These are phyloP conservation scores for Avena atlantica DNA, from an alignment of 176 grass and related monocot species.

Conservation along the genomic window DNA sequence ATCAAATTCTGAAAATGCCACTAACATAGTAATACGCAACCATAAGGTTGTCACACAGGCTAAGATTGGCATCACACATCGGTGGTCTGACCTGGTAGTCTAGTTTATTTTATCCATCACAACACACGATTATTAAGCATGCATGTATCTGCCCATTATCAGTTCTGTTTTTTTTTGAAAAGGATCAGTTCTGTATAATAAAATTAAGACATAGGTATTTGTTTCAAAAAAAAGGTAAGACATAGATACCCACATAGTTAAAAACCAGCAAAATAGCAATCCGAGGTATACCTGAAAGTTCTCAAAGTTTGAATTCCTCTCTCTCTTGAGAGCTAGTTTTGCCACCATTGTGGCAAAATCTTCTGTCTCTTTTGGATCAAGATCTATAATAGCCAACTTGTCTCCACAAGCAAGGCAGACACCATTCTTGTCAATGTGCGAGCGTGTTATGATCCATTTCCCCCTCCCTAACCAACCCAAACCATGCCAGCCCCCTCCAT, in stretches of 20 bases:
- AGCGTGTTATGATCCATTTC: slow-evolving; percentile 55
- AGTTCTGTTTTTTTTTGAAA: neutral
- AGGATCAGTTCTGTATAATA: too few relatives aligned
- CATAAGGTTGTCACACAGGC: neutral
- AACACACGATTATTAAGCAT: neutral
- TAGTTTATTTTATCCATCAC: neutral
- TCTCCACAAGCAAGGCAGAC: slow-evolving; percentile 67
- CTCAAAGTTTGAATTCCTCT: slow-evolving; percentile 61
- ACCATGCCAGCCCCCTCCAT: slow-evolving; percentile 80
- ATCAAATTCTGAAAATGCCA: neutral
- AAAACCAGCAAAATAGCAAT: slow-evolving; percentile 9
- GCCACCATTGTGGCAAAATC: slow-evolving; percentile 62
- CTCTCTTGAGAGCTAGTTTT: slow-evolving; percentile 58
- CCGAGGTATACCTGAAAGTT: slow-evolving; percentile 62
- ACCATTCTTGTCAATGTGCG: slow-evolving; percentile 51
- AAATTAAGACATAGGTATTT: too few relatives aligned
- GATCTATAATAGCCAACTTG: slow-evolving; percentile 67
- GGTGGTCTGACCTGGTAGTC: neutral
- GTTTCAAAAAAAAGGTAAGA: too few relatives aligned
- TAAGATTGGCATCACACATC: neutral
- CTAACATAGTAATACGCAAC: neutral
- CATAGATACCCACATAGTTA: neutral
- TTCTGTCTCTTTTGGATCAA: slow-evolving; percentile 68
- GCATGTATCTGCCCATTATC: neutral
- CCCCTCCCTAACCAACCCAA: slow-evolving; percentile 73